Evolutionary conservation across 2,329 filamentous ascomycete species (phyloP), one percentile per base, ranked within the genome.

Genomic region (Akanthomyces muscarius): DNA sequence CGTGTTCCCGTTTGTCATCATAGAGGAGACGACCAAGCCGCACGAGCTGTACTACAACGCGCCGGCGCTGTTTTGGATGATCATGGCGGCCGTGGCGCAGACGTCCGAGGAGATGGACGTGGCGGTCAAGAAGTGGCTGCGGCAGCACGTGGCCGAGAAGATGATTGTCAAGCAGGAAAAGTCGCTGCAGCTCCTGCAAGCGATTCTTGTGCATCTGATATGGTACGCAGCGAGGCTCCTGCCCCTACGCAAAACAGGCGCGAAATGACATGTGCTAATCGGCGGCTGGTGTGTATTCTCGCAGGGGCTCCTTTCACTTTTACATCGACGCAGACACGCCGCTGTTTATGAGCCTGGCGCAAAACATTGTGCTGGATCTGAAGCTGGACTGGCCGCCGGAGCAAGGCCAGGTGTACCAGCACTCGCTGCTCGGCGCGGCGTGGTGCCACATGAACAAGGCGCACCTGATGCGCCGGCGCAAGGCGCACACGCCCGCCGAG

Each of bases 1-100:
- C 2, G 65, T 67, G 41, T 75, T 74, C 36, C 74, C 74, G 1
- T 76, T 76, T 62, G 67, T 75, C 3, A 69, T 70, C 2, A 51
- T 75, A 7, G 61, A 67, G 1, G 45, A 61, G 1, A 56, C 62
- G 23, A 50, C 66, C 8, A 66, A 66, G 5, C 69, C 73, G 2
- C 64, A 64, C 14, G 70, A 72, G 10, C 57, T 76, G 23, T 69
- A 69, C 36, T 47, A 67, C 2, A 63, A 62, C 7, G 63, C 69
- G n/a, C 71, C 71, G 0, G 69, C 75, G 25, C 65, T 76, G 1
- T 75, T 75, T 53, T 70, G 71, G 38, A 68, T 69, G 10, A 67
- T 76, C 16, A 68, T 74, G 25, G 68, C 69, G 25, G 65, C 68
- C 2, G 67, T 70, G 0, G 64, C 69, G 25, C 72, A 72, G 5